Percentiles rank a stretch among this genome's conserved stretches.
Evolutionary conservation across 2,329 filamentous ascomycete genomes (phyloP).

Genomic region (Cladosporium colombiae): DNA sequence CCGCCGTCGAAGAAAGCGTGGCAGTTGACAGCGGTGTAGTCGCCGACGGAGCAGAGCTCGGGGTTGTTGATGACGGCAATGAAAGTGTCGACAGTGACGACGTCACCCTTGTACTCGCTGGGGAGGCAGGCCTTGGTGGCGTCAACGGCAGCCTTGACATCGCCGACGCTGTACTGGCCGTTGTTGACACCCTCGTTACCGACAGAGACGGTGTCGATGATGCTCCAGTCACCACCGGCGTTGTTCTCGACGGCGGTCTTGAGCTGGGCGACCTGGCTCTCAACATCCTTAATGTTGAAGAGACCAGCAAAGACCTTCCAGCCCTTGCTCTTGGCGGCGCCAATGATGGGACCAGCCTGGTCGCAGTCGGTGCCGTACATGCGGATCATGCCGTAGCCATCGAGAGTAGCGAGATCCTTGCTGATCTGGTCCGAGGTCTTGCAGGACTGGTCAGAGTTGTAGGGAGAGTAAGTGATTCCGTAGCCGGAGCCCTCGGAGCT

Average conservation of each 20-base stretch:
- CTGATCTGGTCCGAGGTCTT: slow-evolving; percentile 65
- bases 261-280: slow-evolving; percentile 61
- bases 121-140: slow-evolving; percentile 59
- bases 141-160: slow-evolving; percentile 61
- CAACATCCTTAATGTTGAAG: slow-evolving; percentile 62
- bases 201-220: slow-evolving; percentile 70
- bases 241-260: slow-evolving; percentile 52
- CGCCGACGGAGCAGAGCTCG: slow-evolving; percentile 71
- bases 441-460: slow-evolving; percentile 60
- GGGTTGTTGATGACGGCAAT: slow-evolving; percentile 68
- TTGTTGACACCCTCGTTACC: slow-evolving; percentile 80
- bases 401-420: slow-evolving; percentile 61
- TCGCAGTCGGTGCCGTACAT: slow-evolving; percentile 81
- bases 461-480: slow-evolving; percentile 62
- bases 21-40: slow-evolving; percentile 79
- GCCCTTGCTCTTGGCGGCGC: slow-evolving; percentile 63
- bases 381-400: slow-evolving; percentile 66
- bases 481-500: slow-evolving; percentile 33
- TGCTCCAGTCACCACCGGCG: slow-evolving; percentile 61
- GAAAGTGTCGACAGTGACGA: slow-evolving; percentile 81
- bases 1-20: slow-evolving; percentile 80
- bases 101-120: slow-evolving; percentile 68
- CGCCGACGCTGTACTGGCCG: slow-evolving; percentile 51
- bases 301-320: slow-evolving; percentile 76
- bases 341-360: slow-evolving; percentile 64